Evolutionary conservation across 257 asterid species (phyloP).

Genomic region (Striga asiatica): DNA sequence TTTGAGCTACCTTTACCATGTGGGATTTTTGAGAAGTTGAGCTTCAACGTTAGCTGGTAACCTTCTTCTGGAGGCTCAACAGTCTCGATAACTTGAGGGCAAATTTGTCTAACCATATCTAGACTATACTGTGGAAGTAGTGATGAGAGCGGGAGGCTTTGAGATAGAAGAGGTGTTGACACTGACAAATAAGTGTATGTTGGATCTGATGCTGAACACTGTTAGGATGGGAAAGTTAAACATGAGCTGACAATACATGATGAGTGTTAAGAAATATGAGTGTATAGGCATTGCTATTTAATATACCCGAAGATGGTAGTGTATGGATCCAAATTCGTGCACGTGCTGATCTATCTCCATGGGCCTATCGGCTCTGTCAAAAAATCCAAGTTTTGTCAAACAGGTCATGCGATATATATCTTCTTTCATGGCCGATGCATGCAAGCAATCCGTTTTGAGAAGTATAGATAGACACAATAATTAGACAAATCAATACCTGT

Average conservation of each 20-base stretch:
- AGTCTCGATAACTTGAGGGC: constrained; percentile 49
- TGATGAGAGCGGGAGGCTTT: constrained; percentile 33
- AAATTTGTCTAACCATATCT: constrained; percentile 48
- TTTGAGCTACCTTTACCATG: constrained; percentile 42
- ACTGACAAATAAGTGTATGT: constrained; percentile 46
- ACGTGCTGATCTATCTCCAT: constrained; percentile 62
- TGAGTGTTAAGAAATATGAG: no score
- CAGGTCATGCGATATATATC: background rate
- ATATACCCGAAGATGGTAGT: constrained; percentile 72
- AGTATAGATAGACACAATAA: background rate
- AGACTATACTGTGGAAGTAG: constrained; percentile 45
- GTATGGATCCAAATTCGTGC: constrained; percentile 76
- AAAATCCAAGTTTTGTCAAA: constrained; percentile 6
- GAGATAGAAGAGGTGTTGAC: constrained; percentile 72
- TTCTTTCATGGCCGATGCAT: background rate
- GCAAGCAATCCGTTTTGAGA: background rate
- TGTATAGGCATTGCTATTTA: background rate
- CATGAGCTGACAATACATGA: background rate
- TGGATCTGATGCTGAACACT: constrained; percentile 63
- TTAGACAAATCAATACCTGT: constrained; percentile 34
- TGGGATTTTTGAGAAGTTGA: constrained; percentile 41
- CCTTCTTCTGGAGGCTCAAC: constrained; percentile 60
- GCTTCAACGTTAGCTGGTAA: constrained; percentile 59
- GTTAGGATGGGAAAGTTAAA: background rate
- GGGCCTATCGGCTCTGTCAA: constrained; percentile 41